phyloP scores from a whole-genome alignment of 129 eudicot genomes.

The Mikania micrantha region DNA sequence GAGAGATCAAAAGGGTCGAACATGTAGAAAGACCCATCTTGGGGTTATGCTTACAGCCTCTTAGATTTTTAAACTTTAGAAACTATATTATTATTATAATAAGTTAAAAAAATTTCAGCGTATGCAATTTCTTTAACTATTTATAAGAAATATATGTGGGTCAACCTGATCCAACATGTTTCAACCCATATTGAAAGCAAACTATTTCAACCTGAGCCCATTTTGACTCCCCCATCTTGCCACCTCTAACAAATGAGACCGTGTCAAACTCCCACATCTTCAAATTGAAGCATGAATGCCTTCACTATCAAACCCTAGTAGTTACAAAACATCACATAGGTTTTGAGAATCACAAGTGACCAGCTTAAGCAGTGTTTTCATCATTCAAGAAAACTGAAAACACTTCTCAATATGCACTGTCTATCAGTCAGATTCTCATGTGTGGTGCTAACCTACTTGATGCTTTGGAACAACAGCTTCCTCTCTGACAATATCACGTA shows the following conservation, averaged over 20 bases:
- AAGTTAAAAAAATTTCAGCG: background rate
- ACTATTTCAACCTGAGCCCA: background rate
- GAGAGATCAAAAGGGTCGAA: background rate
- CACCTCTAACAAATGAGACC: constrained; percentile 5
- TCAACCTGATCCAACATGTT: background rate
- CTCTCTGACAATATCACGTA: constrained; percentile 8
- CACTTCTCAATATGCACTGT: constrained; percentile 28
- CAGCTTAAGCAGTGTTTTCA: constrained; percentile 26
- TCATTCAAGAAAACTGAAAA: constrained; percentile 17
- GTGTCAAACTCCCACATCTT: background rate
- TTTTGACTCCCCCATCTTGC: background rate
- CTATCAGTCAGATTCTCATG: constrained; percentile 24
- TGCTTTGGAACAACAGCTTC: constrained; percentile 28
- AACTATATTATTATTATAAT: background rate
- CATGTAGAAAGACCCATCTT: background rate
- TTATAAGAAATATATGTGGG: background rate
- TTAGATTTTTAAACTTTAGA: background rate
- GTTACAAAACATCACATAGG: constrained; percentile 38
- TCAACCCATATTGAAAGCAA: background rate
- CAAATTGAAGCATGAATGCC: background rate
- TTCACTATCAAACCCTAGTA: background rate
- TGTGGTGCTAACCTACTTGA: constrained; percentile 34
- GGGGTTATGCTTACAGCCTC: constrained; percentile 1
- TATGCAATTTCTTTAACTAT: background rate
- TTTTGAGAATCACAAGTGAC: constrained; percentile 29